These are phyloP conservation scores for Trichoderma aggressivum DNA, from an alignment of 2,329 filamentous ascomycete species.

Conservation along the genomic window DNA sequence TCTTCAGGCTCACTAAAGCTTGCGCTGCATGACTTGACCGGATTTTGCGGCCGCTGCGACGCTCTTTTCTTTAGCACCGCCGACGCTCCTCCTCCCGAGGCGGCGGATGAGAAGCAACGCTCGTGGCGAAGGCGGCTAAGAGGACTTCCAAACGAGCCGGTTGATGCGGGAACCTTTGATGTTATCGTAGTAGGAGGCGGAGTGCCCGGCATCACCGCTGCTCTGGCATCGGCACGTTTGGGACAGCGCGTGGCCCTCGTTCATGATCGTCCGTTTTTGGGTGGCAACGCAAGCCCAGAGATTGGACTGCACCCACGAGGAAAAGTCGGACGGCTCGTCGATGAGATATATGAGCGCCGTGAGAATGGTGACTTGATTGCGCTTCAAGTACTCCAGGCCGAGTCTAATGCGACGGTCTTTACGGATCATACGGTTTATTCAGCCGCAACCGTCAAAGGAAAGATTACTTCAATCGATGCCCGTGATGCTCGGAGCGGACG, in stretches of 20 bases:
- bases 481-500: neutral
- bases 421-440: neutral
- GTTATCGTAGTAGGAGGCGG: neutral
- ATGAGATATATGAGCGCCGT: constrained; percentile 8
- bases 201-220: neutral
- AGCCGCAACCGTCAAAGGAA: neutral
- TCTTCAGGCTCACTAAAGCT: neutral
- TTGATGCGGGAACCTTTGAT: neutral
- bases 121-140: neutral
- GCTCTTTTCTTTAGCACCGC: neutral
- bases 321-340: neutral
- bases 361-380: neutral
- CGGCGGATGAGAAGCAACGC: neutral
- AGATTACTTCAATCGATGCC: neutral
- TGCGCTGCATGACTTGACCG: neutral
- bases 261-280: neutral
- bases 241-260: neutral
- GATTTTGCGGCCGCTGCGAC: neutral
- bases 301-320: constrained; percentile 3
- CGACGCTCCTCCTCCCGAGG: neutral
- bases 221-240: neutral
- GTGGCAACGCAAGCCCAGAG: constrained; percentile 8
- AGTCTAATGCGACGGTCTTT: neutral
- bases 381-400: neutral
- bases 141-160: neutral